Evolutionary conservation across 805 yeast genomes (phyloP), one percentile per base, ranked within the genome.

Genomic region (Komagataella pseudopastoris): DNA sequence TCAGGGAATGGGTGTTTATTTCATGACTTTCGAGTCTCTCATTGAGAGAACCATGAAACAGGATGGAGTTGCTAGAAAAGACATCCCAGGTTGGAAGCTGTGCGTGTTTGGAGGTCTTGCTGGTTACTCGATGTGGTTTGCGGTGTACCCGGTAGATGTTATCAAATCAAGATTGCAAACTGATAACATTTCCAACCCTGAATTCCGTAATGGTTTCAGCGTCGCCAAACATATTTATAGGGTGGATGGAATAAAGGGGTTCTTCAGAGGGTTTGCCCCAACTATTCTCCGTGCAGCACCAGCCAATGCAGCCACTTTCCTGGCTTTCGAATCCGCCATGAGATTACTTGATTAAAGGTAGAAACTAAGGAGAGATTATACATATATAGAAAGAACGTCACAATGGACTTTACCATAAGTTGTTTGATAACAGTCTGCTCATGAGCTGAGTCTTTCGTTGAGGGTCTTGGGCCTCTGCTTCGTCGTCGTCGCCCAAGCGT

Each of bases 211-310:
- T 45, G 72, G 85, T 44, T 47, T 75, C n/a, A 77, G 77, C 53
- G 95, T 88, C 23, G 69, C 78, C 16, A 72, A 64, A 52, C 72
- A 74, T 52, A 74, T 88, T 20, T 74, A 64, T 60, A 66, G 63
- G 49, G 71, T 74, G n/a, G 71, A 74, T 50, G 97, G 98, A 23
- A 53, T 80, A 23, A 72, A 72, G 55, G 96, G 96, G 0, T 85
- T 93, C 61, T 86, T 87, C 69, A 83, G 83, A 68, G 99, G 99
- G 1, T 90, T 95, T 63, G 67, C 80, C 17, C 97, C 99, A 44
- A 90, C 98, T 0, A 79, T 93, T 56, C 71, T 93, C 56, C 84
- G 99, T 69, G 98, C 99, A 49, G 96, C 96, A 3, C 99, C 99
- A 0, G 99, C 95, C 3, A 95, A 93, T 64, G 99, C 96, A 46